Evolutionary conservation across 208 protist species (phyloP).

Genomic region (Zelonia costaricensis): DNA sequence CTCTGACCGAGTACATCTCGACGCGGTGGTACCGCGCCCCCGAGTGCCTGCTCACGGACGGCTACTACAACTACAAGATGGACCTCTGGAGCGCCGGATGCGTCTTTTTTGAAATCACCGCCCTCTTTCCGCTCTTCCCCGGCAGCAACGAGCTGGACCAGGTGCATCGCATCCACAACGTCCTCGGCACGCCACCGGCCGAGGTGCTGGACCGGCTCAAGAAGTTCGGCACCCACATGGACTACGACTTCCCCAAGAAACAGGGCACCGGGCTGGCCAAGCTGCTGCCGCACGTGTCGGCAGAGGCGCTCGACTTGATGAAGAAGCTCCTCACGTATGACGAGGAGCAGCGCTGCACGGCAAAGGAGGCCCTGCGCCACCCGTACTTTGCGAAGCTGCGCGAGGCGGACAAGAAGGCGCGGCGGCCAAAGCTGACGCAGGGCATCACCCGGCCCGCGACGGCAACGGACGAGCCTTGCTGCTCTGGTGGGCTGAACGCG

Average conservation of each 20-base stretch:
- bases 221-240: conserved; percentile 57
- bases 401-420: conserved; percentile 46
- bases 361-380: conserved; percentile 91
- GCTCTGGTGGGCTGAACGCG: conserved; percentile 8
- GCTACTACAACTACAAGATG: conserved; percentile 92
- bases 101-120: conserved; percentile 86
- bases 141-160: conserved; percentile 85
- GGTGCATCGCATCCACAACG: conserved; percentile 89
- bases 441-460: background rate
- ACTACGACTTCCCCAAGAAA: conserved; percentile 74
- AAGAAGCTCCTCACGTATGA: conserved; percentile 86
- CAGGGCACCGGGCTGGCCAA: conserved; percentile 60
- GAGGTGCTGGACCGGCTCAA: conserved; percentile 76
- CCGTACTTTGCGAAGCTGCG: conserved; percentile 84
- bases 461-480: background rate
- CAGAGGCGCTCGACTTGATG: conserved; percentile 87
- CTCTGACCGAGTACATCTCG: conserved; percentile 93
- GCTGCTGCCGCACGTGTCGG: conserved; percentile 65
- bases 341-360: conserved; percentile 86
- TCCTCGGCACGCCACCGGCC: conserved; percentile 88
- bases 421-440: conserved; percentile 9
- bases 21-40: conserved; percentile 94
- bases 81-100: conserved; percentile 91
- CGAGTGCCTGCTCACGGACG: conserved; percentile 90
- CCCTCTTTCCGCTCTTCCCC: conserved; percentile 83